phyloP scores from a whole-genome alignment of 495 filamentous ascomycete genomes.

The Xeromyces bisporus region DNA sequence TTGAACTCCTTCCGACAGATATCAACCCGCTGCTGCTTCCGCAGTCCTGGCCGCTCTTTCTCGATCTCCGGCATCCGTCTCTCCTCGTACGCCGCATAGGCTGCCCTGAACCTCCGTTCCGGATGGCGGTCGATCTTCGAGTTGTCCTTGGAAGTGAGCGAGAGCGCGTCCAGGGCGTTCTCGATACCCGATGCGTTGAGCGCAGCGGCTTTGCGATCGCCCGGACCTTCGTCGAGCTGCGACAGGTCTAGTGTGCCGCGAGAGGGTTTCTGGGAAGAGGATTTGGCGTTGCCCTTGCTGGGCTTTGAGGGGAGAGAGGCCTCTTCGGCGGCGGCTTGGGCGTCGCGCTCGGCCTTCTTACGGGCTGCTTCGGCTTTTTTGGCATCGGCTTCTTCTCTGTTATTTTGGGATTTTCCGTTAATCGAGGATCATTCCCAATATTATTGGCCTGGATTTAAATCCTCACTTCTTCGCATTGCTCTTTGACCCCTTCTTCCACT shows the following conservation, averaged over 20 bases:
- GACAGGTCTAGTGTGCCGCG: constrained; percentile 49
- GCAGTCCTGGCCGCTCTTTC: constrained; percentile 57
- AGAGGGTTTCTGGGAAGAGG: constrained; percentile 17
- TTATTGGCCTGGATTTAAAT: neutral
- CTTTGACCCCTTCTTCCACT: constrained; percentile 82
- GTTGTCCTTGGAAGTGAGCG: constrained; percentile 35
- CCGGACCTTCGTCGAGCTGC: constrained; percentile 41
- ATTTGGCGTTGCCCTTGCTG: constrained; percentile 46
- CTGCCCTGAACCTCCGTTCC: constrained; percentile 70
- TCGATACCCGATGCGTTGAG: constrained; percentile 78
- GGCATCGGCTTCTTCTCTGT: constrained; percentile 63
- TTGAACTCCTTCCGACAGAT: constrained; percentile 76
- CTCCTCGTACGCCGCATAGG: constrained; percentile 75
- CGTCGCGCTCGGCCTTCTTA: constrained; percentile 79
- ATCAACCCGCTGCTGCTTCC: constrained; percentile 65
- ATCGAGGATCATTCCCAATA: neutral
- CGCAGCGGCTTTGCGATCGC: constrained; percentile 27
- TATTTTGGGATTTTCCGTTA: neutral
- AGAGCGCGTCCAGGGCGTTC: constrained; percentile 73
- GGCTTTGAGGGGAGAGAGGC: constrained; percentile 36
- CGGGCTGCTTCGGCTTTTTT: constrained; percentile 75
- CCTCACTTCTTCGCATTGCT: constrained; percentile 68
- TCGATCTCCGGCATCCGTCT: constrained; percentile 72
- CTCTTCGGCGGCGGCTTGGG: constrained; percentile 72
- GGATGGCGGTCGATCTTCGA: constrained; percentile 72